Evolutionary conservation across 495 filamentous ascomycete genomes (phyloP).

Genomic region (Hypoxylon rickii): DNA sequence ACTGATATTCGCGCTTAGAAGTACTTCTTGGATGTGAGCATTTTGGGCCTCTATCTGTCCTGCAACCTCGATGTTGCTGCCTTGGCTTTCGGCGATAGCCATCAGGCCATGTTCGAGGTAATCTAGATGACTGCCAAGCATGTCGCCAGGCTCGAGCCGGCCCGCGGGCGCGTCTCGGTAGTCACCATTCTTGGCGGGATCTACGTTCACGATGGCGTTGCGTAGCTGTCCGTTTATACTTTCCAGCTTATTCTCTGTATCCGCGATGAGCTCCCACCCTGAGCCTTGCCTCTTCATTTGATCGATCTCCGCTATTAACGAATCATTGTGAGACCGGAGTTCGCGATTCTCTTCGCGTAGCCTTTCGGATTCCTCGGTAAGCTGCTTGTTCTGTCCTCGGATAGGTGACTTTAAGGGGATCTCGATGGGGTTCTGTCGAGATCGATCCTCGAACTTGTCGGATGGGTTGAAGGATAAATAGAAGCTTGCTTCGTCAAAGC

Average conservation of each 20-base stretch:
- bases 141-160: slow-evolving; percentile 46
- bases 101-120: slow-evolving; percentile 46
- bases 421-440: slow-evolving; percentile 45
- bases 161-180: slow-evolving; percentile 43
- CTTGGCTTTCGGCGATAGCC: slow-evolving; percentile 37
- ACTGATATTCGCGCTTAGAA: slow-evolving; percentile 32
- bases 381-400: slow-evolving; percentile 48
- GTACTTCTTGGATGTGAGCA: slow-evolving; percentile 39
- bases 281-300: slow-evolving; percentile 35
- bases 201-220: slow-evolving; percentile 66
- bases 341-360: slow-evolving; percentile 47
- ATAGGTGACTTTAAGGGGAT: slow-evolving; percentile 52
- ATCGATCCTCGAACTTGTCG: slow-evolving; percentile 50
- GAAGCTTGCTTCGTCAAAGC: slow-evolving; percentile 80
- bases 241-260: slow-evolving; percentile 71
- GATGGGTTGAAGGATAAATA: slow-evolving; percentile 73
- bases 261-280: slow-evolving; percentile 51
- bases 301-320: slow-evolving; percentile 38
- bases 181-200: slow-evolving; percentile 49
- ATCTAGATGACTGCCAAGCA: slow-evolving; percentile 46
- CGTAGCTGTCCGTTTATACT: slow-evolving; percentile 71
- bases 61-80: slow-evolving; percentile 29
- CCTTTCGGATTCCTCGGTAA: slow-evolving; percentile 47
- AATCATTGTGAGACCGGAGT: slow-evolving; percentile 44
- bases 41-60: slow-evolving; percentile 40